Percentiles rank a stretch among this genome's conserved stretches.
These are phyloP conservation scores for Cladophialophora chaetospira DNA, from an alignment of 2,329 filamentous ascomycete species.

Conservation along the genomic window DNA sequence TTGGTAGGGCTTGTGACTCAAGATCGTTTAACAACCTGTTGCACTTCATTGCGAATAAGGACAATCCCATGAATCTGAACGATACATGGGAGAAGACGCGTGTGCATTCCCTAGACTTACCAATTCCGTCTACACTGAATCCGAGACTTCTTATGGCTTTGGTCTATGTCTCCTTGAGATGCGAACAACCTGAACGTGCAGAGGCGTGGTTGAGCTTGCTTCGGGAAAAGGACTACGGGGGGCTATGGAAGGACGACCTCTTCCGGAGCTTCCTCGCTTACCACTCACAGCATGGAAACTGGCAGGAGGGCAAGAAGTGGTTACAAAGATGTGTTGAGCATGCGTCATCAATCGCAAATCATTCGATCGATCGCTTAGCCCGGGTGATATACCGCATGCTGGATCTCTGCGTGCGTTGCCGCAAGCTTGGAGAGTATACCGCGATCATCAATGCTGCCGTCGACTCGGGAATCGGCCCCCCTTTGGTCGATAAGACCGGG, in stretches of 20 bases:
- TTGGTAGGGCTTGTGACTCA: conserved; percentile 22
- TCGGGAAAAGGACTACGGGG: conserved; percentile 17
- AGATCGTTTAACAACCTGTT: conserved; percentile 22
- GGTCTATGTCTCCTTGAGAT: conserved; percentile 25
- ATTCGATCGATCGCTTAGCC: conserved; percentile 17
- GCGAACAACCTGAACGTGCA: conserved; percentile 28
- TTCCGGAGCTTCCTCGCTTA: conserved; percentile 28
- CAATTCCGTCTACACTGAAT: conserved; percentile 23
- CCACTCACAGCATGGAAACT: conserved; percentile 25
- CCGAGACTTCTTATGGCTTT: conserved; percentile 22
- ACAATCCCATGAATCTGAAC: conserved; percentile 16
- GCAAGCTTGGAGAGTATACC: conserved; percentile 27
- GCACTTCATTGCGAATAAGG: conserved; percentile 16
- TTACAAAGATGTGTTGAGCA: conserved; percentile 22
- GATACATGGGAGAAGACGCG: conserved; percentile 23
- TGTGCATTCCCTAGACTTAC: conserved; percentile 25
- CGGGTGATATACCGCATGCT: conserved; percentile 31
- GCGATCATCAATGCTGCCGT: conserved; percentile 28
- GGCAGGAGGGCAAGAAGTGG: conserved; percentile 31
- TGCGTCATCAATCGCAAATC: conserved; percentile 19
- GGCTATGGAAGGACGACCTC: conserved; percentile 21
- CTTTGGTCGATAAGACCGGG: conserved; percentile 1
- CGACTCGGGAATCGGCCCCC: conserved; percentile 21
- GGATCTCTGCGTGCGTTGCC: conserved; percentile 30
- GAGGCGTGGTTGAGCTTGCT: conserved; percentile 30